A percentile compares a stretch with the other conserved stretches of the same genome.
Conservation (phyloP, 306 rosid species). For the Castanea sativa region DNA sequence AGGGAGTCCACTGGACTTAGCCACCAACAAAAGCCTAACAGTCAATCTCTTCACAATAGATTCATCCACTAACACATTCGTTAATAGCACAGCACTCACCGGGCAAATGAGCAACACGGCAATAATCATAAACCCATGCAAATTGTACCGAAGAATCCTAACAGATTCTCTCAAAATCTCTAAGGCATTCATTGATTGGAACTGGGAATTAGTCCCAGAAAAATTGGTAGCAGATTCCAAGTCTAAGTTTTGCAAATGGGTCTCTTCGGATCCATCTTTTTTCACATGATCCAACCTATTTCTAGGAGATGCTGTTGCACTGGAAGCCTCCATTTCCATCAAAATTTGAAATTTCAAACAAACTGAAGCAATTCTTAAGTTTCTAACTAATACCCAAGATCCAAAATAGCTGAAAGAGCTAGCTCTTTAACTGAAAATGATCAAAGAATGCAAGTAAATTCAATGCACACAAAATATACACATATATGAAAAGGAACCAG, state of each 20-base stretch:
- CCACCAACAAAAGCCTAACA: constrained; percentile 66
- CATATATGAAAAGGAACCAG: constrained; percentile 8
- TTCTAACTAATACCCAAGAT: constrained; percentile 22
- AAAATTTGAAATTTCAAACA: constrained; percentile 21
- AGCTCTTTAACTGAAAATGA: constrained; percentile 15
- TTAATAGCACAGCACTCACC: constrained; percentile 66
- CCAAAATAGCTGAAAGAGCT: constrained; percentile 22
- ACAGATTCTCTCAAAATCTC: constrained; percentile 87
- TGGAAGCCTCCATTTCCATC: constrained; percentile 52
- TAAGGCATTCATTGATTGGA: constrained; percentile 80
- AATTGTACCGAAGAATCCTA: constrained; percentile 78
- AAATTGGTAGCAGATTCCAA: constrained; percentile 35
- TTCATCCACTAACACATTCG: constrained; percentile 66
- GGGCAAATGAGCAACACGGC: constrained; percentile 74
- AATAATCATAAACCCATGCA: constrained; percentile 64
- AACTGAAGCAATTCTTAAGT: neutral
- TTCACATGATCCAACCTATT: constrained; percentile 44
- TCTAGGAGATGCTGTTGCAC: constrained; percentile 52
- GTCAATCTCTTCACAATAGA: constrained; percentile 61
- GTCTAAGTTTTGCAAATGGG: constrained; percentile 35
- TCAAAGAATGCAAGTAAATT: neutral
- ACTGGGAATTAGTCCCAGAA: constrained; percentile 18
- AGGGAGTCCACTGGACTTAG: constrained; percentile 84
- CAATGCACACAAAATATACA: neutral
- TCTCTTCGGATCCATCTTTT: constrained; percentile 56